Conservation (phyloP, 2,329 filamentous ascomycete species). For the Ceratocystis diversiconidia region DNA sequence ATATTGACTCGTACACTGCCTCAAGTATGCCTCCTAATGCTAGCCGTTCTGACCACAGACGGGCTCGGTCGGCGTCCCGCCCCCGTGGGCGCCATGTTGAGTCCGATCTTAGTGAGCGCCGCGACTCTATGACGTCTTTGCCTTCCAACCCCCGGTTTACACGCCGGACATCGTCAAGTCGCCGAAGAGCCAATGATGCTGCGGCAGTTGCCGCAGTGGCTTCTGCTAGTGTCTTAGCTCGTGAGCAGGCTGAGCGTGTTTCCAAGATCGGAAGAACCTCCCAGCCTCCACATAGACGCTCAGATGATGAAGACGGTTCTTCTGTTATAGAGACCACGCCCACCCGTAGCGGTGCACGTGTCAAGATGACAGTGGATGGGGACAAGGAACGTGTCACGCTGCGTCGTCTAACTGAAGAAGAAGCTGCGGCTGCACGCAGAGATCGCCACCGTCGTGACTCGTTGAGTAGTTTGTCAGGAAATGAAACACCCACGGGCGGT, state of each 20-base stretch:
- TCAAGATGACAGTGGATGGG: constrained; percentile 35
- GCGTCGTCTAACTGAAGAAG: constrained; percentile 46
- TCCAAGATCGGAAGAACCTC: constrained; percentile 13
- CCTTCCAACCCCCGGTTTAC: constrained; percentile 21
- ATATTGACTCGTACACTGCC: constrained; percentile 5
- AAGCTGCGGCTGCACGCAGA: constrained; percentile 28
- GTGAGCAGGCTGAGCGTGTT: constrained; percentile 28
- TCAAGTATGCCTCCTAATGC: constrained; percentile 14
- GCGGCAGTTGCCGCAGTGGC: constrained; percentile 36
- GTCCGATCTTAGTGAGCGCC: constrained; percentile 11
- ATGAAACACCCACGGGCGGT: constrained; percentile 36
- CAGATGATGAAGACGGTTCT: constrained; percentile 14
- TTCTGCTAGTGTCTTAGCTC: constrained; percentile 34
- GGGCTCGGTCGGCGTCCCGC: constrained; percentile 7
- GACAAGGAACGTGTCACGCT: constrained; percentile 48
- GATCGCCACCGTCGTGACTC: constrained; percentile 33
- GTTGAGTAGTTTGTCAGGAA: constrained; percentile 43
- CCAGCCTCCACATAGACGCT: constrained; percentile 15
- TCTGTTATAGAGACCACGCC: constrained; percentile 30
- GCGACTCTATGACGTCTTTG: constrained; percentile 15
- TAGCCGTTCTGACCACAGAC: constrained; percentile 8
- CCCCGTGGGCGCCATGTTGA: constrained; percentile 13
- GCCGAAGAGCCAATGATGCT: constrained; percentile 32
- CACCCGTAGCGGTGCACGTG: constrained; percentile 39
- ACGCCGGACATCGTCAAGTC: constrained; percentile 33